Evolutionary conservation across 129 eudicot species (phyloP).

Genomic region (Heracleum sosnowskyi): DNA sequence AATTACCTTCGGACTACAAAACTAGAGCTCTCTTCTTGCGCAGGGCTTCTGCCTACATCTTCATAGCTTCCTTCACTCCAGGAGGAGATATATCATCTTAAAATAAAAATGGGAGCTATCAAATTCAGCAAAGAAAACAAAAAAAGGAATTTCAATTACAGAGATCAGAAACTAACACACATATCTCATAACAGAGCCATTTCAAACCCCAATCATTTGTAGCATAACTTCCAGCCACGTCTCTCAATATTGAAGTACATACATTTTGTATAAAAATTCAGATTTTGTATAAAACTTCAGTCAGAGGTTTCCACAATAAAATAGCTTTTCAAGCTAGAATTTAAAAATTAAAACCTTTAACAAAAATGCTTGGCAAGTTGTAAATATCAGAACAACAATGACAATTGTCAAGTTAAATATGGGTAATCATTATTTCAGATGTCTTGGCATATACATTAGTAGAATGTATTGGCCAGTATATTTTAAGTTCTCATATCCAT

Average conservation of each 20-base stretch:
- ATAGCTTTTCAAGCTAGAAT: too few species aligned
- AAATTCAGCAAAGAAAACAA: too few species aligned
- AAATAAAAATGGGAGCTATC: neutral
- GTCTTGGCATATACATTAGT: too few species aligned
- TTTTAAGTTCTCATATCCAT: too few species aligned
- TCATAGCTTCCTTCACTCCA: slow-evolving; percentile 76
- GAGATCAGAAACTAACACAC: slow-evolving; percentile 24
- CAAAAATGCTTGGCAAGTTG: too few species aligned
- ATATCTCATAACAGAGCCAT: slow-evolving; percentile 90
- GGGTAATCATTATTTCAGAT: neutral
- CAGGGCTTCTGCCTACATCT: slow-evolving; percentile 95
- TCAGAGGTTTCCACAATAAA: too few species aligned
- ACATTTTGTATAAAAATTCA: too few species aligned
- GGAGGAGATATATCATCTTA: slow-evolving; percentile 98
- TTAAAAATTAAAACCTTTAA: too few species aligned
- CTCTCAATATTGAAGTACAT: slow-evolving; percentile 20
- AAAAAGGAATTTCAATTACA: neutral
- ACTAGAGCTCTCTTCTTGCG: slow-evolving; percentile 87
- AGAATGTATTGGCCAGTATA: too few species aligned
- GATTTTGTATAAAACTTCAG: too few species aligned
- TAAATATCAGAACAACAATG: too few species aligned
- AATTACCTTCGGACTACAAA: slow-evolving; percentile 77
- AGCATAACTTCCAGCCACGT: slow-evolving; percentile 61
- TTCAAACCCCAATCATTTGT: slow-evolving; percentile 74
- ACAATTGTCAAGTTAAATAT: too few species aligned